phyloP scores from a whole-genome alignment of 306 rosid genomes.

The Dalbergia cochinchinensis region DNA sequence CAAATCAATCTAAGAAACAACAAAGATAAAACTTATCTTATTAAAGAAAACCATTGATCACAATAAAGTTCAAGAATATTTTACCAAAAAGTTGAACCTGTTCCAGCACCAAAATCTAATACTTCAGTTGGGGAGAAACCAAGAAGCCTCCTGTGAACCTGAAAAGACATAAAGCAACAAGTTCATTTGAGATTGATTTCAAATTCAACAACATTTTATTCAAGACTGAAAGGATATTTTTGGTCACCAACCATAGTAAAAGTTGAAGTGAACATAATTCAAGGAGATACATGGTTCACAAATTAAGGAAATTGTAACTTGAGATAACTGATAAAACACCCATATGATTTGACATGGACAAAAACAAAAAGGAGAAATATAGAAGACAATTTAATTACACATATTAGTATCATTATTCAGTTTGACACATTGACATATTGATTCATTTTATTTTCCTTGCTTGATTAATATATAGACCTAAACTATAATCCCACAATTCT shows the following conservation, averaged over 20 bases:
- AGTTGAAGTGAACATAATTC: slow-evolving; percentile 23
- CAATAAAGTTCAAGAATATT: slow-evolving; percentile 38
- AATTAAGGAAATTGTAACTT: slow-evolving; percentile 34
- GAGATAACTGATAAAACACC: slow-evolving; percentile 2
- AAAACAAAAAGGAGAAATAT: background rate
- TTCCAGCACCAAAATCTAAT: slow-evolving; percentile 96
- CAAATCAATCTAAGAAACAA: slow-evolving; percentile 22
- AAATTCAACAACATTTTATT: slow-evolving; percentile 8
- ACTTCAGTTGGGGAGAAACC: slow-evolving; percentile 81
- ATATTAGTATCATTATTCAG: slow-evolving; percentile 31
- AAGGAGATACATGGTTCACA: background rate
- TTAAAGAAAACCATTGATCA: slow-evolving; percentile 29
- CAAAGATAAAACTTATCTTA: slow-evolving; percentile 9
- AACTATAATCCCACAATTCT: slow-evolving; percentile 1
- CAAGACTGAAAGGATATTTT: background rate
- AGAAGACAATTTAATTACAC: slow-evolving; percentile 1
- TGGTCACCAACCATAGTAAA: slow-evolving; percentile 1
- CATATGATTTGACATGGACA: background rate
- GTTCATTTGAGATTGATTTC: background rate
- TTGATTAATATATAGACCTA: slow-evolving; percentile 33
- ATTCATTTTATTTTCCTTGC: background rate
- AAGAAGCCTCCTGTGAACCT: slow-evolving; percentile 87
- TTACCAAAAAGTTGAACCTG: slow-evolving; percentile 97
- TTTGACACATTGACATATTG: background rate
- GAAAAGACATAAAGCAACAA: slow-evolving; percentile 21